Base-by-base conservation (phyloP, 1,139 yeast genomes). In the Blastobotrys persicus region DNA sequence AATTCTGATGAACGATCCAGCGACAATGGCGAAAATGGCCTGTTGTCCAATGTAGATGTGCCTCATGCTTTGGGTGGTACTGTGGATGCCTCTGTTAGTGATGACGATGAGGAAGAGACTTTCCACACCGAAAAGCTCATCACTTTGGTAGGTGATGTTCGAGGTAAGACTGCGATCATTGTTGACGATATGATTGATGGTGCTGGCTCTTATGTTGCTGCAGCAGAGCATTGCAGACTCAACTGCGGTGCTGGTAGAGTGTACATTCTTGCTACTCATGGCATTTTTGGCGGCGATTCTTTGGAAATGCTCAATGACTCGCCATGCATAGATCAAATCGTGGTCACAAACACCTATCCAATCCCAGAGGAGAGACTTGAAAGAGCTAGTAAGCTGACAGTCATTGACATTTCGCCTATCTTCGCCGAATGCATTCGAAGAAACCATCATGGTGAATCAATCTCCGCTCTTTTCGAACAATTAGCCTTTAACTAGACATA, bases 381-480 rank as follows among this genome's bases (percentile, higher is more conserved):
- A 47, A 74, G 72, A 46, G 77, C 81, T 54, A 71, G 77, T 51
- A 88, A 89, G 66, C 77, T 94, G 62, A 83, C 83, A 11, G 86
- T 88, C 45, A 92, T 94, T 62, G 98, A 94, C 65, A 94, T 94
- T 45, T 86, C 96, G 48, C 85, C 95, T 20, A 91, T 92, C 50
- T 86, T 94, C 65, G 98, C 98, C 32, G 99, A 94, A 73, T 92
- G 98, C 71, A 92, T 94, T 56, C 83, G 99, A 74, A 85, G 99
- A 73, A 96, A 92, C 67, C 98, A 94, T 68, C 91, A 91, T 62
- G 98, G 98, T 65, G 98, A 91, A 72, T 85, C 95, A 56, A 91
- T 91, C 56, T 86, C 95, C 32, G 96, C 89, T 34, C 74, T 91
- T 60, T 91, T 91, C 66, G 96, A 89, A 68, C 88, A 95, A 41